Evolutionary conservation across 768 basidiomycete genomes (phyloP).

Genomic region (Suillus placidus): DNA sequence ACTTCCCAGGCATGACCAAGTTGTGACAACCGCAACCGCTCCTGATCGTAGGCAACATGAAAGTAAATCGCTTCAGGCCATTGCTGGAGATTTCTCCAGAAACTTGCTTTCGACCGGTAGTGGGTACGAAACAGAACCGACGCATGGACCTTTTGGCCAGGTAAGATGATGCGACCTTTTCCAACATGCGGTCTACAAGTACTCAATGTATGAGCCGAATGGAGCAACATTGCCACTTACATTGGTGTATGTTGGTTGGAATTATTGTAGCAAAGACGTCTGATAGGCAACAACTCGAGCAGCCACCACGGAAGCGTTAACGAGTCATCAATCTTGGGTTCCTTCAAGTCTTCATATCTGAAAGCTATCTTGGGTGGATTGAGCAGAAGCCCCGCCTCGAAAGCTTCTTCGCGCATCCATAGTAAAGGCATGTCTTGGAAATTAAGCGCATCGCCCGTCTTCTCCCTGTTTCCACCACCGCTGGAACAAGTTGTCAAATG

Average conservation of each 20-base stretch:
- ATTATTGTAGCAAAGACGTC: slow-evolving; percentile 31
- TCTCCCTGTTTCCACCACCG: slow-evolving; percentile 33
- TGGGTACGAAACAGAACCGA: slow-evolving; percentile 34
- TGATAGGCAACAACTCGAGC: slow-evolving; percentile 28
- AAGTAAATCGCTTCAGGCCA: slow-evolving; percentile 27
- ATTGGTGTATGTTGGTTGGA: slow-evolving; percentile 23
- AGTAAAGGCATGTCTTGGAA: slow-evolving; percentile 32
- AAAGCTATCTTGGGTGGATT: slow-evolving; percentile 28
- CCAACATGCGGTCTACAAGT: slow-evolving; percentile 29
- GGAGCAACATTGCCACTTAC: slow-evolving; percentile 12
- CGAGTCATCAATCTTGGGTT: slow-evolving; percentile 20
- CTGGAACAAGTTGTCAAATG: slow-evolving; percentile 18
- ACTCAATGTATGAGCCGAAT: slow-evolving; percentile 11
- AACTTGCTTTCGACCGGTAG: slow-evolving; percentile 29
- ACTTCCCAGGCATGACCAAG: slow-evolving; percentile 28
- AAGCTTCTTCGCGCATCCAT: slow-evolving; percentile 37
- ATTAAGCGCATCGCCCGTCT: slow-evolving; percentile 17
- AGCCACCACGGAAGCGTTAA: slow-evolving; percentile 25
- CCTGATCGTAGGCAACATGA: neutral
- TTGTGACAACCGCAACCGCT: slow-evolving; percentile 8
- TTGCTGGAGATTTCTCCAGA: slow-evolving; percentile 22
- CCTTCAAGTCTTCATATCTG: slow-evolving; percentile 31
- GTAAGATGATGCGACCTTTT: slow-evolving; percentile 27
- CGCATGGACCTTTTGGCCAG: slow-evolving; percentile 35
- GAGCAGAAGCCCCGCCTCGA: slow-evolving; percentile 27